These are phyloP conservation scores for Litchi chinensis DNA, from an alignment of 345 rosid species.

Conservation along the genomic window DNA sequence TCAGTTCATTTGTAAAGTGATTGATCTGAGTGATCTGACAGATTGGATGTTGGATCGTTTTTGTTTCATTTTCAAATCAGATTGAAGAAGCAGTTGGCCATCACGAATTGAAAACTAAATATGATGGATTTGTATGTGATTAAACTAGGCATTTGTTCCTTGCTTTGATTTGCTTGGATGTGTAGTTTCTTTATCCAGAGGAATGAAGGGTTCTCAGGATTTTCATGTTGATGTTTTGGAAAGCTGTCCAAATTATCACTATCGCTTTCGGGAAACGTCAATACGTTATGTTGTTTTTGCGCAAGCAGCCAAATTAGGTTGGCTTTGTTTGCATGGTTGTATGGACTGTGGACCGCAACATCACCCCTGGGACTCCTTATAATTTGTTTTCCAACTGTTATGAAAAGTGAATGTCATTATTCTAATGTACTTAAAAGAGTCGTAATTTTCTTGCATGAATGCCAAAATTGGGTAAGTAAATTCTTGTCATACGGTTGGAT, in stretches of 20 bases:
- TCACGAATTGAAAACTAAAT: background rate
- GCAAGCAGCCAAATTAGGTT: background rate
- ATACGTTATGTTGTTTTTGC: background rate
- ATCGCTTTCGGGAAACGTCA: slow-evolving; percentile 27
- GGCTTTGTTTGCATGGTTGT: background rate
- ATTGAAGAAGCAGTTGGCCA: too few species aligned
- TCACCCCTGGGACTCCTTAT: background rate
- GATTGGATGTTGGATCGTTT: background rate
- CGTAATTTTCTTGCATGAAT: background rate
- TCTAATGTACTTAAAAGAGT: background rate
- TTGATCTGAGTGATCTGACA: background rate
- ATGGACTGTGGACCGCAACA: background rate
- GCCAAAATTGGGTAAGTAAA: background rate
- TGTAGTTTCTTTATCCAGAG: background rate
- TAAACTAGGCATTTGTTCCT: background rate
- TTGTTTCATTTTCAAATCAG: background rate
- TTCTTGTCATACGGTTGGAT: background rate
- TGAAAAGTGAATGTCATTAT: background rate
- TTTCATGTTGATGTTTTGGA: slow-evolving; percentile 23
- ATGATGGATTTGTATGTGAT: background rate
- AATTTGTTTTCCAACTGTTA: background rate
- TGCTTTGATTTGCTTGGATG: background rate
- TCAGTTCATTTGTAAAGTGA: background rate
- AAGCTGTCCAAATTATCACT: slow-evolving; percentile 19
- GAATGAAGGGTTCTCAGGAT: slow-evolving; percentile 7